These are phyloP conservation scores for Phyllostachys edulis DNA, from an alignment of 176 grass and related monocot species.

Conservation along the genomic window DNA sequence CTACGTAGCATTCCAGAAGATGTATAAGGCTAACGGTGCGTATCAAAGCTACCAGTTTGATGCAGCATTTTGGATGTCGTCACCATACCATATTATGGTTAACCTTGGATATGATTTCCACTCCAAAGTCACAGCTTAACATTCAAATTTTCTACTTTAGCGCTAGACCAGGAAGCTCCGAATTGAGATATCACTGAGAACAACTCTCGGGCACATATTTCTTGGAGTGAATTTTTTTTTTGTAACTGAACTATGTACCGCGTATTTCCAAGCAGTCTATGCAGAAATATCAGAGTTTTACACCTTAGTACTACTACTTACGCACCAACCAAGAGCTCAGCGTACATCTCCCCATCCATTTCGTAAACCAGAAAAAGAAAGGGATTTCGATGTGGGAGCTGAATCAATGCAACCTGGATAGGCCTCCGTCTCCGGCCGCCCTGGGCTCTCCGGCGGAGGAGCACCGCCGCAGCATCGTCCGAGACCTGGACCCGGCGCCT, in stretches of 20 bases:
- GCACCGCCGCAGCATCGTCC: conserved; percentile 37
- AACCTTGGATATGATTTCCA: background rate
- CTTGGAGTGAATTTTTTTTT: background rate
- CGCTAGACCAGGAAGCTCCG: background rate
- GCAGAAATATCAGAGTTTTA: background rate
- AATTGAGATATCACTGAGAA: background rate
- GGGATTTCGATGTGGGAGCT: background rate
- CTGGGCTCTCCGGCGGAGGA: conserved; percentile 49
- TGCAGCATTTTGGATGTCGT: background rate
- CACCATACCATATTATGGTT: background rate
- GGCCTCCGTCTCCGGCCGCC: conserved; percentile 33
- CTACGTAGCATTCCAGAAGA: background rate
- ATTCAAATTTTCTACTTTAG: background rate
- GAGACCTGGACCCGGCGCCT: background rate
- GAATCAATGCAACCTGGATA: conserved; percentile 34
- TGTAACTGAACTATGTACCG: background rate
- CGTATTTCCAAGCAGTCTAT: background rate
- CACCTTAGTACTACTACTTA: background rate
- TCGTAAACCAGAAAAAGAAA: background rate
- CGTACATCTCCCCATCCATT: background rate
- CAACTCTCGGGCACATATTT: background rate
- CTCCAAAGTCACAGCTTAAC: background rate
- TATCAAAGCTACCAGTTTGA: background rate
- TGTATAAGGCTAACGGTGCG: background rate
- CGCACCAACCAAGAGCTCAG: background rate